Base-by-base conservation (phyloP, 306 rosid genomes). In the Vigna mungo region DNA sequence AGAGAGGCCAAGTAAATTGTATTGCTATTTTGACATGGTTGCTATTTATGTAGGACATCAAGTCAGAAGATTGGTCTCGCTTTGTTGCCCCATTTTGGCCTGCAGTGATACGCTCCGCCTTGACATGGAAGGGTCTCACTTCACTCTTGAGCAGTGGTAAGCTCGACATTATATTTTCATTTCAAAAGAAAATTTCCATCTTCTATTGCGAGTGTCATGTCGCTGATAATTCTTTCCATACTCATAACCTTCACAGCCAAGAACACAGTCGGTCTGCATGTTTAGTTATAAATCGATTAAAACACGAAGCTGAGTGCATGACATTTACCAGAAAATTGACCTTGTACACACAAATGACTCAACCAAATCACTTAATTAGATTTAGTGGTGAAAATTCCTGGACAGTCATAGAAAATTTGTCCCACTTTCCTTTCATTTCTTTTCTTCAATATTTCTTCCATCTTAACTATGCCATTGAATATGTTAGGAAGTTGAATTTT, bases 61-160 rank as follows among this genome's bases (percentile, higher is more conserved):
- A 88, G 74, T 68, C 89, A 17, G 96, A 87, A 80, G 96, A 94
- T 64, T 94, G 98, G 98, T 89, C 98, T 39, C 36, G 56, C 16
- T 77, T 64, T 82, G 98, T 94, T 36, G 95, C 98, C 47, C 96
- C 96, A 30, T 94, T 94, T 81, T 94, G 98, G 98, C 96, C 96
- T 2, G 98, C 98, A 6, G 97, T 94, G 49, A 92, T 94, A 32
- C 92, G 91, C 43, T 90, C 98, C 0, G 93, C 95, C 0, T 73
- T 94, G 55, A 86, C 97, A 30, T 92, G 96, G 93, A 89, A 87
- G 72, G 98, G 97, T 72, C 72, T 94, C 77, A 78, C 89, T 59
- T 94, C 97, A 3, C 85, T 94, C 72, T 58, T 94, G 41, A 83
- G 85, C 39, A 80, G 83, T 12, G 96, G 96, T 90, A 90, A 77